Evolutionary conservation across 495 filamentous ascomycete genomes (phyloP), one percentile per base, ranked within the genome.

Genomic region (Penicillium argentinense): DNA sequence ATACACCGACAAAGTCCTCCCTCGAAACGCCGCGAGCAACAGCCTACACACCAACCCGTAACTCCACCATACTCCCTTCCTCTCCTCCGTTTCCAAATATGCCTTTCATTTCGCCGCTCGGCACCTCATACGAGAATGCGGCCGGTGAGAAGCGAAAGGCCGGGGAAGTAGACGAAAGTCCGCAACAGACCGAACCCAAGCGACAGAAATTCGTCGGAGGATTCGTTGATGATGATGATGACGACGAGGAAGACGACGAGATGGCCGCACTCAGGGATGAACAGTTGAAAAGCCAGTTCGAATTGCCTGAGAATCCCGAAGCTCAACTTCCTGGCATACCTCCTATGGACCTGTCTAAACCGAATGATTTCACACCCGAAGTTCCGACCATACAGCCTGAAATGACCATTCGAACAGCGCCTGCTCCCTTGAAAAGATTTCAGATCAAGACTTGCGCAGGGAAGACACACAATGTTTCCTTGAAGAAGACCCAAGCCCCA

Each of bases 391-490:
- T 42, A 7, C 44, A 50, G 17, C 16, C 54, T 6, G 44, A 52
- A 25, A 17, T 51, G 22, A 11, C 58, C 26, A 34, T 52, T 29
- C 24, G 46, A 9, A 51, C 62, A 1, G 30, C 57, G 6, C 47
- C 42, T 32, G 42, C 33, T 14, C 37, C 52, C 11, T 42, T 60
- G 4, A 51, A 64, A 9, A 56, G 58, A 9, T 64, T 71, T 56
- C 68, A 77, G 24, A 72, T 87, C 16, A 79, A 76, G 40, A 87
- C 80, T 18, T 90, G 84, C 56, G 78, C 80, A 2, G 89, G 89
- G 42, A 82, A 75, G 40, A 71, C 72, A 1, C 67, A 85, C 23
- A 67, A 74, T 24, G 75, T 89, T 24, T 64, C 68, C 6, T 57
- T 74, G 47, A 83, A 79, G 33, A 75, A 72, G 39, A 50, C 73